Evolutionary conservation across 352 stramenopile genomes (phyloP), one percentile per base, ranked within the genome.

Genomic region (Phytophthora boehmeriae): DNA sequence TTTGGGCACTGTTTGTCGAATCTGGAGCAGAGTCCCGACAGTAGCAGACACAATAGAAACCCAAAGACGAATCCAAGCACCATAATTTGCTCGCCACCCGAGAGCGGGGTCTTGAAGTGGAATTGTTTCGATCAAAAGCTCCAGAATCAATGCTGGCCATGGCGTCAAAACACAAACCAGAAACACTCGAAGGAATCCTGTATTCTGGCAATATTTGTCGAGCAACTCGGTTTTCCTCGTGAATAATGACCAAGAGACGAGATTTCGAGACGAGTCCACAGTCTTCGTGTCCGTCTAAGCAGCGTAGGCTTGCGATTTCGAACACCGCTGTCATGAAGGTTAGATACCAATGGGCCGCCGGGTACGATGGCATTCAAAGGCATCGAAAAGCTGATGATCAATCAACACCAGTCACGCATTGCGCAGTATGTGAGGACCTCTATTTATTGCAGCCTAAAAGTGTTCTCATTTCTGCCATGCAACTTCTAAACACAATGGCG

Each of bases 31-130:
- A 32, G 35, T 60, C 14, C 49, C 41, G 5, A 39, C 10, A 1
- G 34, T 32, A 28, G 32, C 42, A 1, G 25, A 54, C 13, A 10
- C 41, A 19, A 43, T 19, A 19, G 49, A 30, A 5, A 41, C 17
- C 14, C 58, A 39, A 16, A 45, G 19, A 23, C 57, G 39, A 30
- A 59, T 27, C 49, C 57, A 66, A 1, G 49, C 36, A 14, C 57
- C 57, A 41, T 47, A 49, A 5, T 65, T 65, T 27, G 22, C 30
- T 22, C 53, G 45, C 47, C 57, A 59, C 19, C 48, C 57, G 20
- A 19, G 11, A 1, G 22, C 28, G 30, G 47, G 47, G 19, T 65
- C 43, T 39, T 65, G 57, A 16, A 65, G 51, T n/a, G 43, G 54
- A 34, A 62, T 34, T 5, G 17, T 30, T 35, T 49, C 44, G n/a